Percentiles rank a stretch among this genome's conserved stretches.
Conservation (phyloP, 495 filamentous ascomycete species). For the Aspergillus cavernicola region DNA sequence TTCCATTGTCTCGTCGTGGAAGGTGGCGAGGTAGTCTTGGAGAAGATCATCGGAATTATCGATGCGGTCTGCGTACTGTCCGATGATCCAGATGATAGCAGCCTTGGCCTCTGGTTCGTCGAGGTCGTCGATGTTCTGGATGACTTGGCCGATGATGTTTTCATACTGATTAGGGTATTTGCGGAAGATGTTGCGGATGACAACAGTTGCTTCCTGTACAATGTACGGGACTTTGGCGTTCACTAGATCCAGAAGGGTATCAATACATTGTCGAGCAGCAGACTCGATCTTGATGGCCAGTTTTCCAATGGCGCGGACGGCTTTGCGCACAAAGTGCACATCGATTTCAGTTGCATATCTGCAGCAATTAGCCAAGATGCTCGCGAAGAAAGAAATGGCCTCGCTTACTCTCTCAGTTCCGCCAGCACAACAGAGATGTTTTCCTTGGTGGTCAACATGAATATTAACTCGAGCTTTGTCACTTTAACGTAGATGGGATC, state of each 20-base stretch:
- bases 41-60: conserved; percentile 92
- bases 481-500: conserved; percentile 99
- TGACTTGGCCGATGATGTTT: conserved; percentile 90
- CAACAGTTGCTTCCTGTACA: conserved; percentile 98
- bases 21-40: conserved; percentile 91
- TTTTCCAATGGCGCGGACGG: conserved; percentile 96
- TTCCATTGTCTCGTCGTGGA: conserved; percentile 89
- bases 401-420: conserved; percentile 77
- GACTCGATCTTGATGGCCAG: conserved; percentile 99
- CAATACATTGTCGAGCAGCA: conserved; percentile 84
- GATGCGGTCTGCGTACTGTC: conserved; percentile 94
- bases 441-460: conserved; percentile 95
- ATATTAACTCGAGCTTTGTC: conserved; percentile 97
- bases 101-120: conserved; percentile 99
- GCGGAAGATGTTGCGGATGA: conserved; percentile 98
- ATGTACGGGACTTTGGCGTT: conserved; percentile 99
- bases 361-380: background rate
- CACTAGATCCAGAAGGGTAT: conserved; percentile 87
- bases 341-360: conserved; percentile 97
- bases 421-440: conserved; percentile 96
- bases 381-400: background rate
- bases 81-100: conserved; percentile 99
- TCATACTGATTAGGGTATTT: conserved; percentile 99
- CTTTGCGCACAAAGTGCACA: conserved; percentile 97
- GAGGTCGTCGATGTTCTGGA: conserved; percentile 92